Evolutionary conservation across 1,139 yeast species (phyloP).

Genomic region (Kodamaea sp.): DNA sequence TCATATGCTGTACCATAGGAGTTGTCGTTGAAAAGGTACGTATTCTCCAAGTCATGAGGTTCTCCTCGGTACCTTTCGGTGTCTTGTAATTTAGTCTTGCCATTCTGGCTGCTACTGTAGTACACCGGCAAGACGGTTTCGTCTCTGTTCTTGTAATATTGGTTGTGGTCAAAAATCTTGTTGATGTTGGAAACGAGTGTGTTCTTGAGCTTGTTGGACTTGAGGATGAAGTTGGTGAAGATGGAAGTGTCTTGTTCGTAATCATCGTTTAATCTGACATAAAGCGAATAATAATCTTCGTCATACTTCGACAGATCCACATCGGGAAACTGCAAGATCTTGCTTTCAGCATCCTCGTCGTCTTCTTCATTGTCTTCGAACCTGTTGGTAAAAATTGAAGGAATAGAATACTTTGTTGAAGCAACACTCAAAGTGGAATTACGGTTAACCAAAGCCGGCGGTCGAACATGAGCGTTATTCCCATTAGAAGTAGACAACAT

Average conservation of each 20-base stretch:
- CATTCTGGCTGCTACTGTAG: slow-evolving; percentile 6
- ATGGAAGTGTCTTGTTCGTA: slow-evolving; percentile 16
- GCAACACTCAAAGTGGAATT: slow-evolving; percentile 17
- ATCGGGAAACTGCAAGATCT: slow-evolving; percentile 5
- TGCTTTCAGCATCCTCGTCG: slow-evolving; percentile 12
- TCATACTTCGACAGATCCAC: slow-evolving; percentile 6
- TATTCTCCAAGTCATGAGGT: slow-evolving; percentile 1
- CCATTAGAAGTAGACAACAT: not conserved
- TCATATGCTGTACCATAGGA: slow-evolving; percentile 23
- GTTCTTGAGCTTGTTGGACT: slow-evolving; percentile 21
- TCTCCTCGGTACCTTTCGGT: not conserved
- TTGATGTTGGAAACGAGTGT: slow-evolving; percentile 9
- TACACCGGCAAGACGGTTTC: slow-evolving; percentile 3
- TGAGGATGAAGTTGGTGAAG: slow-evolving; percentile 18
- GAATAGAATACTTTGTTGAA: slow-evolving; percentile 15
- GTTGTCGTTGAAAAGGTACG: slow-evolving; percentile 3
- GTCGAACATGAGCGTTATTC: slow-evolving; percentile 1
- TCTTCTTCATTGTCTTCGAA: slow-evolving; percentile 14
- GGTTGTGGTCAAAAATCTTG: slow-evolving; percentile 1
- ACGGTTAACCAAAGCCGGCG: slow-evolving; percentile 11
- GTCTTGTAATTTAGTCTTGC: slow-evolving; percentile 4
- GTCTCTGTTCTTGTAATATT: not conserved
- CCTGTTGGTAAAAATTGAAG: slow-evolving; percentile 15
- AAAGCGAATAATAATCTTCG: slow-evolving; percentile 22
- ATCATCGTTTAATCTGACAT: slow-evolving; percentile 18